Evolutionary conservation across 306 rosid species (phyloP).

Genomic region (Acacia melanoxylon): DNA sequence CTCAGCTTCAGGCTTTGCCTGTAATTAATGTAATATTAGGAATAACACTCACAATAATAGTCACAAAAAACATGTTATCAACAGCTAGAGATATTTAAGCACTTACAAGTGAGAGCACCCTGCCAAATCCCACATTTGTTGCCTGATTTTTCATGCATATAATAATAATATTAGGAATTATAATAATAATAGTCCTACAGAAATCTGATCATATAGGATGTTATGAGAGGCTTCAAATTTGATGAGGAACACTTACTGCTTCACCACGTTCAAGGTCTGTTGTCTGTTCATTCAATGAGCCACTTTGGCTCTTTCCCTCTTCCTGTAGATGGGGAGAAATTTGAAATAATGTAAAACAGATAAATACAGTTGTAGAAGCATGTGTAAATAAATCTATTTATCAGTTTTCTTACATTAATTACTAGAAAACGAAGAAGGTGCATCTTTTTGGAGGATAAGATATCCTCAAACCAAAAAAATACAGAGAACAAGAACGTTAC

Average conservation of each 20-base stretch:
- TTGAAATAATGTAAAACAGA: constrained; percentile 14
- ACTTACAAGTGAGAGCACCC: constrained; percentile 68
- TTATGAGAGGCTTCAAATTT: not conserved
- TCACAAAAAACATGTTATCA: not conserved
- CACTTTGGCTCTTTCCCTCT: constrained; percentile 41
- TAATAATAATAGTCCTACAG: not conserved
- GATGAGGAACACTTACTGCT: constrained; percentile 33
- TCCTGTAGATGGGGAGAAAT: constrained; percentile 28
- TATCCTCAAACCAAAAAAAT: not conserved
- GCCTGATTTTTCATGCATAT: constrained; percentile 43
- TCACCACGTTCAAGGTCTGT: constrained; percentile 69
- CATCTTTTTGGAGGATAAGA: not conserved
- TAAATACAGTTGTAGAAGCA: constrained; percentile 19
- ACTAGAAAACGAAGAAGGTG: not conserved
- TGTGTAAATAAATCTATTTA: constrained; percentile 4
- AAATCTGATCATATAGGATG: not conserved
- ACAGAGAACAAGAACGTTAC: constrained; percentile 6
- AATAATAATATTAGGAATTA: not conserved
- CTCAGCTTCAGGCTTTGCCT: constrained; percentile 74
- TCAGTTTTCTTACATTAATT: not conserved
- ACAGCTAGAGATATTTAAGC: not conserved
- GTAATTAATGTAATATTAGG: constrained; percentile 8
- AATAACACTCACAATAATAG: constrained; percentile 3
- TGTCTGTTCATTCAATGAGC: constrained; percentile 29
- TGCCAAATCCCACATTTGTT: constrained; percentile 56